phyloP scores from a whole-genome alignment of 371 early-diverging fungal genomes.

The Zychaea mexicana region DNA sequence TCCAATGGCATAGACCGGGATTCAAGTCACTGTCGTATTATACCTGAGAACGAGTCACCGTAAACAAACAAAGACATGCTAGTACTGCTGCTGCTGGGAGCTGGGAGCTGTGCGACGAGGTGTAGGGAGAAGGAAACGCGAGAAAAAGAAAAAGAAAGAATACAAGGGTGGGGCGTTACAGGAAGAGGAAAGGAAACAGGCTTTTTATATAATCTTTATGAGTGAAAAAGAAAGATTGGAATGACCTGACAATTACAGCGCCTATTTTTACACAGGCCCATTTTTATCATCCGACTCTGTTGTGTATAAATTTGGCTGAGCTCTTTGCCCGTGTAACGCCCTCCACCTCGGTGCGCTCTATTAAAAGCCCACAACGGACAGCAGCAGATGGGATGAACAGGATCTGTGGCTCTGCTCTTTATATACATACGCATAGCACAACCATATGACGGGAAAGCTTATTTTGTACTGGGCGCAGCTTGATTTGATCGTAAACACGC shows the following conservation, averaged over 20 bases:
- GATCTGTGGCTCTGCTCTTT: too few species aligned
- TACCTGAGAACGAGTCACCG: slow-evolving; percentile 57
- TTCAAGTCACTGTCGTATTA: too few species aligned
- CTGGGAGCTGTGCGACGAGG: neutral
- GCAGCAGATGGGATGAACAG: too few species aligned
- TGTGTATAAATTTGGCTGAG: slow-evolving; percentile 2
- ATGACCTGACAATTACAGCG: slow-evolving; percentile 11
- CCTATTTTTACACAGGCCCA: neutral
- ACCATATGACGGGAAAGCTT: too few species aligned
- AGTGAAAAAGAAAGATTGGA: slow-evolving; percentile 3
- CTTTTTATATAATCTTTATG: neutral
- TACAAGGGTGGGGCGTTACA: neutral
- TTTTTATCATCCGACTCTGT: slow-evolving; percentile 9
- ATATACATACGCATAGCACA: too few species aligned
- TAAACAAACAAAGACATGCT: slow-evolving; percentile 21
- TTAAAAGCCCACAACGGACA: too few species aligned
- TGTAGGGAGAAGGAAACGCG: neutral
- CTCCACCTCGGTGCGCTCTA: too few species aligned
- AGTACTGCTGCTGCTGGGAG: too few species aligned
- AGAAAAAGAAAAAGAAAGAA: neutral
- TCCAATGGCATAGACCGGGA: too few species aligned
- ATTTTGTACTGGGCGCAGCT: too few species aligned
- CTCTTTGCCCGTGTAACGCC: neutral
- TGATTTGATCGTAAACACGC: too few species aligned
- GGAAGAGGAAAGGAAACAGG: neutral